phyloP scores from a whole-genome alignment of 2,329 filamentous ascomycete species.

The Aureobasidium musti region DNA sequence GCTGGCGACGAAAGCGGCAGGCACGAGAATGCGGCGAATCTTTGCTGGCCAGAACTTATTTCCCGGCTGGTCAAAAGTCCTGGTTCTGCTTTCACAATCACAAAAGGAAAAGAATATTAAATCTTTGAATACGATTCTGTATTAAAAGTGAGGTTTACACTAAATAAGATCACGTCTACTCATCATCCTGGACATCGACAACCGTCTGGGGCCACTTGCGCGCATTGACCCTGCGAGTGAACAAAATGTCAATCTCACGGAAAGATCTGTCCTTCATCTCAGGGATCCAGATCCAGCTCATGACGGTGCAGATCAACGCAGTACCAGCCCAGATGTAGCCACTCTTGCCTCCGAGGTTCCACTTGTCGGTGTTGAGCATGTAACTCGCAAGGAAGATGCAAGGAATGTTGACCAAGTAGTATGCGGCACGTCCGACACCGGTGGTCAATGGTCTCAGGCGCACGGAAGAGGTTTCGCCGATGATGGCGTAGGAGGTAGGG shows the following conservation, averaged over 20 bases:
- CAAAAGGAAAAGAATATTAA: no score
- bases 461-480: slow-evolving; percentile 66
- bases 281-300: slow-evolving; percentile 54
- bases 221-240: slow-evolving; percentile 56
- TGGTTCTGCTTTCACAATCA: neutral
- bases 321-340: slow-evolving; percentile 64
- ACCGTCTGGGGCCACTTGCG: slow-evolving; percentile 59
- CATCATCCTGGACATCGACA: slow-evolving; percentile 62
- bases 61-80: slow-evolving; percentile 1
- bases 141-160: no score
- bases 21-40: neutral
- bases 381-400: slow-evolving; percentile 64
- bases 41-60: neutral
- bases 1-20: neutral
- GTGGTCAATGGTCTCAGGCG: slow-evolving; percentile 67
- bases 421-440: slow-evolving; percentile 63
- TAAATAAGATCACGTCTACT: no score
- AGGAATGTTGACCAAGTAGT: slow-evolving; percentile 67
- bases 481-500: slow-evolving; percentile 67
- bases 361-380: slow-evolving; percentile 59
- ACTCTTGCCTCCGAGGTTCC: slow-evolving; percentile 52
- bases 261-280: slow-evolving; percentile 62
- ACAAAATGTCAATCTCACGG: slow-evolving; percentile 64
- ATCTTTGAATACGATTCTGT: no score
- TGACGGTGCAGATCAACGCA: slow-evolving; percentile 55